Conservation (phyloP, 331 rosid species). For the Erythrophleum ivorense region DNA sequence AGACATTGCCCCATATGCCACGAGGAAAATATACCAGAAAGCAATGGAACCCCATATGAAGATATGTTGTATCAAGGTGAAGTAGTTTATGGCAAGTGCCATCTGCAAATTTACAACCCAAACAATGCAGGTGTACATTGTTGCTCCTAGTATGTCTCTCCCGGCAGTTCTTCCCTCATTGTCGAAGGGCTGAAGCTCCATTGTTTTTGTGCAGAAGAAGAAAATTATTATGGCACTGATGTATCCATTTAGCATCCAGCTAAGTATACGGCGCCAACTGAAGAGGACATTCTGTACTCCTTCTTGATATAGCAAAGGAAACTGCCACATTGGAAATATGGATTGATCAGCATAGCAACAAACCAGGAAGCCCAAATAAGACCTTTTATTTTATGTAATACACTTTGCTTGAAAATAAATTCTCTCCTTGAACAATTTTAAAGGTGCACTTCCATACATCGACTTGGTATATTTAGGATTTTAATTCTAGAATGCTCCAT, state of each 20-base stretch:
- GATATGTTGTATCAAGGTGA: constrained; percentile 83
- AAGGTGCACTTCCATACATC: too few species aligned
- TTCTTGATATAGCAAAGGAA: constrained; percentile 91
- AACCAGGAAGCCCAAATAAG: not conserved
- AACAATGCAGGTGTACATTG: constrained; percentile 82
- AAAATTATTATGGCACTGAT: constrained; percentile 67
- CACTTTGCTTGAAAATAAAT: too few species aligned
- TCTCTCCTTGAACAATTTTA: too few species aligned
- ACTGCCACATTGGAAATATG: constrained; percentile 59
- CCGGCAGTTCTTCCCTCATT: constrained; percentile 78
- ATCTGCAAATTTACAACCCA: constrained; percentile 94
- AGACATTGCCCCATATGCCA: constrained; percentile 68
- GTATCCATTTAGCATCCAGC: constrained; percentile 89
- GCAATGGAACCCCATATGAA: constrained; percentile 89
- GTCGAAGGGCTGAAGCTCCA: constrained; percentile 67
- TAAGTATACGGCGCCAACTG: constrained; percentile 82
- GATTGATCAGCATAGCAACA: not conserved
- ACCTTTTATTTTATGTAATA: too few species aligned
- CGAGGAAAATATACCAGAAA: constrained; percentile 74
- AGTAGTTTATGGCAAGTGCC: constrained; percentile 78
- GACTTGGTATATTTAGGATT: not conserved
- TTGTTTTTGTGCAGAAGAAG: constrained; percentile 73
- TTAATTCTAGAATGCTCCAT: not conserved
- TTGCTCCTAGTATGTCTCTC: constrained; percentile 73
- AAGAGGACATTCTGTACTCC: constrained; percentile 87